A percentile compares a stretch with the other conserved stretches of the same genome.
These are phyloP conservation scores for Misopates orontium DNA, from an alignment of 257 asterid genomes.

Conservation along the genomic window DNA sequence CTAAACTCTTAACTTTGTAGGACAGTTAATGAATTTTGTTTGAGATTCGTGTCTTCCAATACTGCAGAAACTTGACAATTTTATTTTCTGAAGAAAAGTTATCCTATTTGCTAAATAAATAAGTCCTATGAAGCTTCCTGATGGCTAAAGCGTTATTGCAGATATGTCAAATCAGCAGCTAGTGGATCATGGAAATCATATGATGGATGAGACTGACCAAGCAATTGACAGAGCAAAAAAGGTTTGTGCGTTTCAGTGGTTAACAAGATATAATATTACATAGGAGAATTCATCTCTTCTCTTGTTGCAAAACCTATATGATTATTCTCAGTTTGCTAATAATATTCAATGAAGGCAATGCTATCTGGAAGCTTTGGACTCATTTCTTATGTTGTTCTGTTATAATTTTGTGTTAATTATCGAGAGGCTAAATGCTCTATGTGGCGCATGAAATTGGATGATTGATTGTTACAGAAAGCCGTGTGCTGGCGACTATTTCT, in stretches of 20 bases:
- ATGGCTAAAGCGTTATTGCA: conserved; percentile 39
- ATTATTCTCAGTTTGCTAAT: conserved; percentile 11
- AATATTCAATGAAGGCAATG: conserved; percentile 9
- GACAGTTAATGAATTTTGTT: too few relatives aligned
- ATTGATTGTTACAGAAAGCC: background rate
- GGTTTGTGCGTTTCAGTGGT: conserved; percentile 43
- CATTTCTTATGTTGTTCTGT: conserved; percentile 16
- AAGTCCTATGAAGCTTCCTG: conserved; percentile 31
- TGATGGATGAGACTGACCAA: conserved; percentile 97
- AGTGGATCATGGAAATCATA: conserved; percentile 72
- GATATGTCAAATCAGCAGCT: conserved; percentile 94
- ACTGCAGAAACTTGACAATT: too few relatives aligned
- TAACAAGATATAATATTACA: conserved; percentile 18
- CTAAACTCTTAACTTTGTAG: too few relatives aligned
- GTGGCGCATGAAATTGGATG: background rate
- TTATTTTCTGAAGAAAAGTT: background rate
- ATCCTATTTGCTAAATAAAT: conserved; percentile 17
- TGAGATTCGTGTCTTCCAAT: too few relatives aligned
- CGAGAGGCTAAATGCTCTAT: conserved; percentile 14
- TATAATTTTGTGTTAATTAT: conserved; percentile 17
- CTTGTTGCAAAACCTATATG: conserved; percentile 14
- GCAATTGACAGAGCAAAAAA: conserved; percentile 85
- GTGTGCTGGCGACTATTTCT: background rate
- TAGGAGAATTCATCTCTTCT: conserved; percentile 17
- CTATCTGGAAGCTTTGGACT: conserved; percentile 9